A percentile compares a stretch with the other conserved stretches of the same genome.
phyloP scores from a whole-genome alignment of 73 alveolate species.

The Blepharisma japonicum region DNA sequence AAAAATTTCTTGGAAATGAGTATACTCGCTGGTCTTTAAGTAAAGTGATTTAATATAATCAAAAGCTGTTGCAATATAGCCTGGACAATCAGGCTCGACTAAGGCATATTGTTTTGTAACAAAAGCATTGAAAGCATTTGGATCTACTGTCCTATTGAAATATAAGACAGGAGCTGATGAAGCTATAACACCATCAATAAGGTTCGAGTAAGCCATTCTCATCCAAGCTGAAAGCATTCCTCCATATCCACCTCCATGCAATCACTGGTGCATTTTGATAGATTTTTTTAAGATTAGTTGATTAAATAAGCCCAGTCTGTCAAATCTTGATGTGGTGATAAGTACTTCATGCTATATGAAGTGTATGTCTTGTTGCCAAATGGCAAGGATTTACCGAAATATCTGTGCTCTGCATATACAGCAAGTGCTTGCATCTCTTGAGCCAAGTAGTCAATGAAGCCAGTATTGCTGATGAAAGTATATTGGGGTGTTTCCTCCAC shows the following conservation, averaged over 20 bases:
- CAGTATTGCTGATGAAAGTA: slow-evolving; percentile 32
- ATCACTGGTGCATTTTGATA: slow-evolving; percentile 37
- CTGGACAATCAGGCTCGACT: slow-evolving; percentile 30
- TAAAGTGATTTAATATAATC: background rate
- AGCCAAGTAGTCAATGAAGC: slow-evolving; percentile 26
- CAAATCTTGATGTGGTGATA: slow-evolving; percentile 33
- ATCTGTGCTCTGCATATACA: slow-evolving; percentile 37
- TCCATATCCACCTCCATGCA: slow-evolving; percentile 66
- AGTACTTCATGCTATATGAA: slow-evolving; percentile 15
- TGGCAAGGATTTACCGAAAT: slow-evolving; percentile 30
- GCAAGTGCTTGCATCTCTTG: slow-evolving; percentile 27
- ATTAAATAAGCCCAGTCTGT: slow-evolving; percentile 37
- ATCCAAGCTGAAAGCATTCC: slow-evolving; percentile 80
- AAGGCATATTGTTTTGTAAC: slow-evolving; percentile 28
- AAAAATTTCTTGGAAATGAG: background rate
- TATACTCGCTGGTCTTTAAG: too few species aligned
- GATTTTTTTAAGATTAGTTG: background rate
- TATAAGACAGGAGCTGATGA: slow-evolving; percentile 68
- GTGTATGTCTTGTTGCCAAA: slow-evolving; percentile 11
- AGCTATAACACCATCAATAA: slow-evolving; percentile 64
- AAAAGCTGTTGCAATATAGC: slow-evolving; percentile 21
- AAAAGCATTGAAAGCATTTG: slow-evolving; percentile 44
- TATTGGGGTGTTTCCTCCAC: slow-evolving; percentile 41
- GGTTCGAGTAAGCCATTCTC: slow-evolving; percentile 66
- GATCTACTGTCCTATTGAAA: slow-evolving; percentile 53